Evolutionary conservation across 1,139 yeast genomes (phyloP).

Genomic region (Candida anutae): DNA sequence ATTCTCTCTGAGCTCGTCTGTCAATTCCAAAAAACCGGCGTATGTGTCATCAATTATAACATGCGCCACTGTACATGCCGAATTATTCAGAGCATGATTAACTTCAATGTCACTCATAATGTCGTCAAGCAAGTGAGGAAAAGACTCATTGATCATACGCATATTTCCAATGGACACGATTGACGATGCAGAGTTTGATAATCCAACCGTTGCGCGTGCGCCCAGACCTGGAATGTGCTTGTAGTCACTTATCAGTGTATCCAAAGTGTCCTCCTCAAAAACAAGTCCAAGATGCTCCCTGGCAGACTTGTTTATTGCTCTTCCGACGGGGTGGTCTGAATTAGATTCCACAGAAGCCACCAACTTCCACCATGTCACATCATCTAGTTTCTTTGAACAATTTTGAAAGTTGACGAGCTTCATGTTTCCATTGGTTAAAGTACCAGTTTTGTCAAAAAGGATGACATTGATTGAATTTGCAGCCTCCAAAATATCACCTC

Average conservation of each 20-base stretch:
- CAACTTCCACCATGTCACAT: conserved; percentile 45
- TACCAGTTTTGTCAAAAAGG: conserved; percentile 93
- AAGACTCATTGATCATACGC: conserved; percentile 30
- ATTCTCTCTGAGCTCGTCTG: conserved; percentile 65
- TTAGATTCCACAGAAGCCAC: conserved; percentile 57
- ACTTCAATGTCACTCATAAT: conserved; percentile 5
- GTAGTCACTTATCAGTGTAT: conserved; percentile 28
- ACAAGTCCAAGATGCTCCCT: conserved; percentile 15
- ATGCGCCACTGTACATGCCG: conserved; percentile 26
- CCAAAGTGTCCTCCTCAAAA: conserved; percentile 28
- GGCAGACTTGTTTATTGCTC: conserved; percentile 46
- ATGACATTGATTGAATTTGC: conserved; percentile 61
- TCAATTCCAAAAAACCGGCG: conserved; percentile 58
- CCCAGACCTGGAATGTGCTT: conserved; percentile 67
- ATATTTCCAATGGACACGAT: conserved; percentile 51
- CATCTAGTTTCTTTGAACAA: conserved; percentile 3
- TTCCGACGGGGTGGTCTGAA: conserved; percentile 87
- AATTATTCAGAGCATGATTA: conserved; percentile 10
- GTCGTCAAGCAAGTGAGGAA: conserved; percentile 8
- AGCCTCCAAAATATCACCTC: conserved; percentile 82
- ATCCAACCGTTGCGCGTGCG: conserved; percentile 39
- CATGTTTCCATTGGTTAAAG: conserved; percentile 85
- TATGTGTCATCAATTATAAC: conserved; percentile 47
- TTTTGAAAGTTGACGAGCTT: conserved; percentile 28
- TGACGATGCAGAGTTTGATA: conserved; percentile 12